Base-by-base conservation (phyloP, 108 stramenopile species). In the Mayamaea pseudoterrestris region DNA sequence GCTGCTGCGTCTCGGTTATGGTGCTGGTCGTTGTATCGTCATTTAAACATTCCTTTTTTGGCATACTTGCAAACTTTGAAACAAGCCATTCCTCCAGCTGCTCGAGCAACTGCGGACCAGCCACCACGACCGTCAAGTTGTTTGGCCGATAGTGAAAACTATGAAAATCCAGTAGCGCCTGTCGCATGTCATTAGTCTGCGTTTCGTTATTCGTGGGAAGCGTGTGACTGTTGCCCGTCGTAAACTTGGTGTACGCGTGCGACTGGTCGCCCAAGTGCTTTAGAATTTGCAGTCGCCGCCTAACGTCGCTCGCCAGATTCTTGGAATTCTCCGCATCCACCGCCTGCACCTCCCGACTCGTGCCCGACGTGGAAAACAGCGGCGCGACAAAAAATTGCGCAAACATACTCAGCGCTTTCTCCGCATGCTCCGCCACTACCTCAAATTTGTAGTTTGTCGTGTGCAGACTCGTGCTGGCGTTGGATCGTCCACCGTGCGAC, bases 311-410 rank as follows among this genome's bases (percentile, higher is more conserved):
- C 0, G 79, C 77, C 28, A 78, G 58, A 58, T 86, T 93, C 53
- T 94, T 94, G 43, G 76, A 78, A 55, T 94, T 86, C 55, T 94
- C 93, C 17, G 63, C 65, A 53, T 89, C 83, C 3, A 94, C 86
- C 1, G 93, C 93, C 12, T 89, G 57, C 4, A 94, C 81, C 52
- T 94, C 89, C 35, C 93, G 61, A 0, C 35, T 41, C 0, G 83
- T 84, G 0, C 85, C 84, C 35, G 76, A 76, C 21, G 53, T 22
- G 2, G 84, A 77, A 40, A 94, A 90, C 28, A 86, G 50, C 5
- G 93, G 93, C 16, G 54, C 46, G 1, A 77, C 57, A 43, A 93
- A 91, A 65, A 83, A 84, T 36, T 83, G 60, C 48, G 63, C 53
- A 71, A 94, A 94, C 27, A 80, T 77, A 50, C 89, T 86, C 37